Percentiles rank a stretch among this genome's conserved stretches.
Conservation (phyloP, 768 basidiomycete genomes). For the Kwoniella heveanensis region DNA sequence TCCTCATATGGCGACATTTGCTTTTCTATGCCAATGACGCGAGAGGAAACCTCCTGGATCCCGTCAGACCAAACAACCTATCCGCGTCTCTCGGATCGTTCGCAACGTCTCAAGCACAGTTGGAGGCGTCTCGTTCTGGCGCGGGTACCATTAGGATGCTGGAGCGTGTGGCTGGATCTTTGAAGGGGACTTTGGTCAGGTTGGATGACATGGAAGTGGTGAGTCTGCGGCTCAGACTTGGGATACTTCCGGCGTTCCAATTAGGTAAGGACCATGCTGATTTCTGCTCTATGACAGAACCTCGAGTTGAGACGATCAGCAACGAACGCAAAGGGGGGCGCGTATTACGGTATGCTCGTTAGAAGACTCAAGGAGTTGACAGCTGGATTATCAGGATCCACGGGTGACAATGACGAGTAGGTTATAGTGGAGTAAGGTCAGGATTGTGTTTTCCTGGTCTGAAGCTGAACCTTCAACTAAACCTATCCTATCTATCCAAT, state of each 20-base stretch:
- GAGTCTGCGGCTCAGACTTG: slow-evolving; percentile 9
- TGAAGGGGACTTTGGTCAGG: slow-evolving; percentile 40
- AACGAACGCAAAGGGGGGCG: slow-evolving; percentile 7
- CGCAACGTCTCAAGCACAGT: slow-evolving; percentile 21
- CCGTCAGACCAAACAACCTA: slow-evolving; percentile 41
- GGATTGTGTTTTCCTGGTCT: too few species aligned
- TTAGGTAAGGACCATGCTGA: background rate
- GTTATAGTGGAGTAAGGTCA: too few species aligned
- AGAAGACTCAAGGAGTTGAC: slow-evolving; percentile 24
- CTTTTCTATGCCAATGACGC: slow-evolving; percentile 49
- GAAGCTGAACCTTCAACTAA: too few species aligned
- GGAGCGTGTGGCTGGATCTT: slow-evolving; percentile 27
- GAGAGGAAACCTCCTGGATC: slow-evolving; percentile 23
- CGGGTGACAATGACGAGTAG: background rate
- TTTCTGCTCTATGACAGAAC: slow-evolving; percentile 11
- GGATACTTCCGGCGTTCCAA: background rate
- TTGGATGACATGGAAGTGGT: slow-evolving; percentile 44
- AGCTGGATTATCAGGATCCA: slow-evolving; percentile 13
- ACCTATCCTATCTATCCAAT: too few species aligned
- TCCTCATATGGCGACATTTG: slow-evolving; percentile 48
- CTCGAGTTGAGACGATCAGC: slow-evolving; percentile 19
- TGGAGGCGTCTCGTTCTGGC: slow-evolving; percentile 27
- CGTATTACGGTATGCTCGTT: slow-evolving; percentile 26
- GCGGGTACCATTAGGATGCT: slow-evolving; percentile 24
- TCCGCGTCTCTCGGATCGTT: slow-evolving; percentile 33